Evolutionary conservation across 345 rosid genomes (phyloP).

Genomic region (Durio zibethinus): DNA sequence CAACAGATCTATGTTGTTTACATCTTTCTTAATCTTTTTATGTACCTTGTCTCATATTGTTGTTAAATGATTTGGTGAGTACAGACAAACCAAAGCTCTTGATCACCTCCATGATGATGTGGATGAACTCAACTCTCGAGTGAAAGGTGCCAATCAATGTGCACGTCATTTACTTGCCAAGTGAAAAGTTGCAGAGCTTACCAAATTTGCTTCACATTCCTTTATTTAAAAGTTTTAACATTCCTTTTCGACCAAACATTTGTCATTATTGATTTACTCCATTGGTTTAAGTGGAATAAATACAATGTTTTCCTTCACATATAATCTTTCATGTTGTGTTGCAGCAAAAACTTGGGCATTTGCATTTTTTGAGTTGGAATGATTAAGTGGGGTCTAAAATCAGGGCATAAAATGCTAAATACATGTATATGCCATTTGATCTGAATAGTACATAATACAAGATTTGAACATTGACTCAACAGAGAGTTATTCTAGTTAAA

Average conservation of each 20-base stretch:
- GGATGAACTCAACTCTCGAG: conserved; percentile 76
- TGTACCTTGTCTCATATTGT: not conserved
- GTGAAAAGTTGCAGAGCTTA: conserved; percentile 28
- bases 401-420: not conserved
- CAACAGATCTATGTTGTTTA: not conserved
- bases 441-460: not conserved
- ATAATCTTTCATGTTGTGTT: not conserved
- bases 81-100: conserved; percentile 89
- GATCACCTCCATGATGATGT: conserved; percentile 71
- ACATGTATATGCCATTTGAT: no score
- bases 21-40: not conserved
- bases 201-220: not conserved
- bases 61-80: conserved; percentile 10
- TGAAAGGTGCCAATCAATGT: conserved; percentile 84
- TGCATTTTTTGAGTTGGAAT: no score
- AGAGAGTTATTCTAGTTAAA: not conserved
- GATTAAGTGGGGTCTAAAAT: no score
- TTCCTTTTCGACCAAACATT: not conserved
- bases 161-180: conserved; percentile 69
- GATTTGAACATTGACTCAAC: not conserved
- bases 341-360: not conserved
- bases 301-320: not conserved
- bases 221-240: not conserved
- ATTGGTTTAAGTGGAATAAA: not conserved
- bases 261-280: not conserved